Conservation (phyloP, 768 basidiomycete species). For the Tylopilus sp. region DNA sequence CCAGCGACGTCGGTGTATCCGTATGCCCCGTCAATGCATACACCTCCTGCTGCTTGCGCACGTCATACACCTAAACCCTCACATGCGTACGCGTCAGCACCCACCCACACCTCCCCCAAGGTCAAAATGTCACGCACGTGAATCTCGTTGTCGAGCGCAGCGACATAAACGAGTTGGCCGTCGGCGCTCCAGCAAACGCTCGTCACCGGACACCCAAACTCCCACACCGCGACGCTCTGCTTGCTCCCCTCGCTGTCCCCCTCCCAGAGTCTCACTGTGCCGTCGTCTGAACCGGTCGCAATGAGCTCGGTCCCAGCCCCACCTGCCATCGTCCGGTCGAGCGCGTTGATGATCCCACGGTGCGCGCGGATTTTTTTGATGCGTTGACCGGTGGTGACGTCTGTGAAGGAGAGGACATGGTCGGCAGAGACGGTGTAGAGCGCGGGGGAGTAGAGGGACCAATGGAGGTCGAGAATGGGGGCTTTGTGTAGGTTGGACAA, state of each 20-base stretch:
- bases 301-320: slow-evolving; percentile 84
- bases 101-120: too few species aligned
- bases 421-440: slow-evolving; percentile 91
- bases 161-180: slow-evolving; percentile 86
- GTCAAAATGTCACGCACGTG: slow-evolving; percentile 58
- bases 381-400: slow-evolving; percentile 82
- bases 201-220: slow-evolving; percentile 88
- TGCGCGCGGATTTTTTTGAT: slow-evolving; percentile 83
- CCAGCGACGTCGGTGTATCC: slow-evolving; percentile 92
- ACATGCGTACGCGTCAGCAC: too few species aligned
- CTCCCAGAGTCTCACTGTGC: slow-evolving; percentile 89
- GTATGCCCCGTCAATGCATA: slow-evolving; percentile 81
- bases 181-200: slow-evolving; percentile 91
- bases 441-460: slow-evolving; percentile 70
- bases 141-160: slow-evolving; percentile 92
- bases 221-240: slow-evolving; percentile 73
- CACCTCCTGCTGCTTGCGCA: slow-evolving; percentile 79
- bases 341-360: slow-evolving; percentile 83
- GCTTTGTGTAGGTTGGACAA: slow-evolving; percentile 83
- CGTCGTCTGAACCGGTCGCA: slow-evolving; percentile 89
- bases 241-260: slow-evolving; percentile 83
- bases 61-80: slow-evolving; percentile 69
- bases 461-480: slow-evolving; percentile 89
- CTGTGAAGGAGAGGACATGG: slow-evolving; percentile 71
- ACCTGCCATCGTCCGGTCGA: slow-evolving; percentile 83